Evolutionary conservation across 257 asterid species (phyloP).

Genomic region (Solanum bulbocastanum): DNA sequence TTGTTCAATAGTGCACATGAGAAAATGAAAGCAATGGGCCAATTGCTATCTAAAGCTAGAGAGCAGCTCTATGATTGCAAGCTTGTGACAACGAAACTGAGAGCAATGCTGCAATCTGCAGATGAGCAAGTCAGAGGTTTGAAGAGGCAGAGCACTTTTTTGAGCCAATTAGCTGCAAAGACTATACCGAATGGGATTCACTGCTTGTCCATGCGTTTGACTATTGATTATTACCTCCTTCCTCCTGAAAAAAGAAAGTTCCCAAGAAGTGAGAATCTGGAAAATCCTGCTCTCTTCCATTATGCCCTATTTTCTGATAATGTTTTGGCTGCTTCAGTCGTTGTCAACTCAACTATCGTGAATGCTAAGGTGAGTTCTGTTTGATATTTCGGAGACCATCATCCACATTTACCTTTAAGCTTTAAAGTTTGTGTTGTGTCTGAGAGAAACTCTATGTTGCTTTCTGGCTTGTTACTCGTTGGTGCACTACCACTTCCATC

Average conservation of each 20-base stretch:
- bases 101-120: conserved; percentile 97
- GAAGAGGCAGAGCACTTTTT: conserved; percentile 97
- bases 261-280: conserved; percentile 73
- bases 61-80: conserved; percentile 89
- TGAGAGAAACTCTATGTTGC: background rate
- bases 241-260: conserved; percentile 76
- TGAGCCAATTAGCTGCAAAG: conserved; percentile 95
- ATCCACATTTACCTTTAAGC: background rate
- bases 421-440: background rate
- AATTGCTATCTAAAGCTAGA: conserved; percentile 76
- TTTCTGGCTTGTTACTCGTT: background rate
- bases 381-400: background rate
- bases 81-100: conserved; percentile 80
- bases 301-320: conserved; percentile 96
- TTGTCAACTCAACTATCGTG: conserved; percentile 78
- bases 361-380: conserved; percentile 68
- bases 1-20: conserved; percentile 59
- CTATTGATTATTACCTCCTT: conserved; percentile 86
- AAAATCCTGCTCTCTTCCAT: conserved; percentile 77
- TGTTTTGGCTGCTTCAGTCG: conserved; percentile 97
- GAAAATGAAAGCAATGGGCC: conserved; percentile 85
- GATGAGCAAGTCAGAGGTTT: conserved; percentile 96
- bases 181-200: conserved; percentile 96
- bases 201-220: conserved; percentile 85
- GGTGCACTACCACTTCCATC: background rate